Percentiles rank a stretch among this genome's conserved stretches.
Conservation (phyloP, 345 rosid genomes). For the Arabis hirsuta region DNA sequence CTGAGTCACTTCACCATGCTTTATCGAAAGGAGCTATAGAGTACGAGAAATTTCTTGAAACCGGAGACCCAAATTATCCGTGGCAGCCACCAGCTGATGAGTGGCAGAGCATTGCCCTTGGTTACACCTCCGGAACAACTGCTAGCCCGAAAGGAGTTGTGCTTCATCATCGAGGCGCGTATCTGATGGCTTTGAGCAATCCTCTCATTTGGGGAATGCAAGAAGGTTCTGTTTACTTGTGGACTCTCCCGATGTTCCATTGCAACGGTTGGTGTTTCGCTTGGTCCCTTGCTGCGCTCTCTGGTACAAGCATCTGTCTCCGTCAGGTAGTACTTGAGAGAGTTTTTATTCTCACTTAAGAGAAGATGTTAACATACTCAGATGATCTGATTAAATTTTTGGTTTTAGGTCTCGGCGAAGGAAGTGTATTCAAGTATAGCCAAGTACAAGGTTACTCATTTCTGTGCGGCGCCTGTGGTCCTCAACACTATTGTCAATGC, state of each 20-base stretch:
- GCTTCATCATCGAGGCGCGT: conserved; percentile 88
- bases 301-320: conserved; percentile 85
- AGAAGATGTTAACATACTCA: neutral
- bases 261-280: conserved; percentile 91
- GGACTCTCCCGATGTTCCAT: conserved; percentile 98
- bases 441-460: conserved; percentile 72
- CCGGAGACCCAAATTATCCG: conserved; percentile 69
- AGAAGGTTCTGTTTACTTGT: conserved; percentile 82
- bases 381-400: conserved; percentile 15
- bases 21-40: conserved; percentile 75
- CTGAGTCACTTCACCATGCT: conserved; percentile 55
- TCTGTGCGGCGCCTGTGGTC: conserved; percentile 94
- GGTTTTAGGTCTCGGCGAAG: conserved; percentile 75
- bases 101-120: conserved; percentile 95
- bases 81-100: conserved; percentile 94
- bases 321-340: conserved; percentile 65
- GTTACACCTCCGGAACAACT: conserved; percentile 96
- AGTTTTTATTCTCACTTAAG: neutral
- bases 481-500: conserved; percentile 84
- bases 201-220: conserved; percentile 84
- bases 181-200: conserved; percentile 68
- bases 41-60: conserved; percentile 77
- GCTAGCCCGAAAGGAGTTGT: conserved; percentile 94
- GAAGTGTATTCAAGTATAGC: conserved; percentile 80
- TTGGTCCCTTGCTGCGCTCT: conserved; percentile 85